phyloP scores from a whole-genome alignment of 768 basidiomycete species.

The Mycena galopus region DNA sequence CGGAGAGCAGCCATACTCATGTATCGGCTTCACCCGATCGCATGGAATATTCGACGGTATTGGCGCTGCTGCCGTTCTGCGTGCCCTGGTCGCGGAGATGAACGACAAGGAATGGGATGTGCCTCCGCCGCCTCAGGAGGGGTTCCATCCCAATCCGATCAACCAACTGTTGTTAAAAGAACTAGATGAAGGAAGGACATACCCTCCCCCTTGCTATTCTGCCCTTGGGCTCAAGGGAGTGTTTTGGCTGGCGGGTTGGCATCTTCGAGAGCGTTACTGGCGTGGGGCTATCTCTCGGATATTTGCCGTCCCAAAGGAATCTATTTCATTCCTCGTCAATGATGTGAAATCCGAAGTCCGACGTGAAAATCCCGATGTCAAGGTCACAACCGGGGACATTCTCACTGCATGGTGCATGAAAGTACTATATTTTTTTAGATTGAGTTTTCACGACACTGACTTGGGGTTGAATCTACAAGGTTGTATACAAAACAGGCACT shows the following conservation, averaged over 20 bases:
- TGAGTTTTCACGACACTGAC: background rate
- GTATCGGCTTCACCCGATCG: constrained; percentile 57
- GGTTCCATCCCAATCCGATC: constrained; percentile 50
- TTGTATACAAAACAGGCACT: constrained; percentile 50
- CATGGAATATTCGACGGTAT: constrained; percentile 59
- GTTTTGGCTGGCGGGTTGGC: constrained; percentile 50
- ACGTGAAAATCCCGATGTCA: constrained; percentile 29
- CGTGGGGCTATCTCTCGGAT: constrained; percentile 50
- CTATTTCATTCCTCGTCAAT: constrained; percentile 46
- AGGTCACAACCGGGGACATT: constrained; percentile 54
- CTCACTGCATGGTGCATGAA: constrained; percentile 58
- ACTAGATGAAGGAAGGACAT: constrained; percentile 7
- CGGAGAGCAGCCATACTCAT: constrained; percentile 48
- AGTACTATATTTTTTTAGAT: constrained; percentile 37
- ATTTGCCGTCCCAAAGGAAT: constrained; percentile 49
- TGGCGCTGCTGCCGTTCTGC: constrained; percentile 52
- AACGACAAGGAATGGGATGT: constrained; percentile 51
- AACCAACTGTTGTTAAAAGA: constrained; percentile 44
- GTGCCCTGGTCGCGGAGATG: constrained; percentile 56
- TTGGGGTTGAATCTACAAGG: constrained; percentile 42
- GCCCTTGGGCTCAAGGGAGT: constrained; percentile 46
- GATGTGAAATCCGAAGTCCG: constrained; percentile 44
- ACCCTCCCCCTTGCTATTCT: constrained; percentile 38
- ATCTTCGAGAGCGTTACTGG: constrained; percentile 53
- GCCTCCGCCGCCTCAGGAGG: constrained; percentile 49